phyloP scores from a whole-genome alignment of 768 basidiomycete species.

The Mycena albidolilacea region DNA sequence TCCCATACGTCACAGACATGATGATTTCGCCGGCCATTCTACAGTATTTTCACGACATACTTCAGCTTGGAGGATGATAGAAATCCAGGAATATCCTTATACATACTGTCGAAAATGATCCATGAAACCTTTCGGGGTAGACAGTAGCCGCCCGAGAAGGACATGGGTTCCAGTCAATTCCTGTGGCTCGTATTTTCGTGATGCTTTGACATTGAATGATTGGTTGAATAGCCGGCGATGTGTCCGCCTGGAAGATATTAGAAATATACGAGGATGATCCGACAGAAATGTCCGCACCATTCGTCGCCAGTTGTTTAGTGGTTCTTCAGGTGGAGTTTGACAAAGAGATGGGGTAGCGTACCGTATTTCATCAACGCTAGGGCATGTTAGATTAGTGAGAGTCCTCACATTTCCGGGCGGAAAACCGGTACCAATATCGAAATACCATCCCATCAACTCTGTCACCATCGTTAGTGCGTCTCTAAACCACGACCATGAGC shows the following conservation, averaged over 20 bases:
- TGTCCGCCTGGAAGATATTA: conserved; percentile 7
- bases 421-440: neutral
- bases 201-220: neutral
- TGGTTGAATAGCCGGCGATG: conserved; percentile 18
- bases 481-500: neutral
- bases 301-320: neutral
- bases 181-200: too few relatives aligned
- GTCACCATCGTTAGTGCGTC: too few relatives aligned
- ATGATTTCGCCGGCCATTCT: conserved; percentile 48
- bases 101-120: neutral
- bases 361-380: conserved; percentile 30
- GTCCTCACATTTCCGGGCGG: neutral
- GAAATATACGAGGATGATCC: neutral
- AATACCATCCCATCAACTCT: conserved; percentile 21
- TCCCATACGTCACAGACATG: conserved; percentile 50
- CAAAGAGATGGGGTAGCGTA: neutral
- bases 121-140: too few relatives aligned
- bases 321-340: neutral
- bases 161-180: too few relatives aligned
- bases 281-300: neutral
- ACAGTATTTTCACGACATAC: neutral
- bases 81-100: neutral
- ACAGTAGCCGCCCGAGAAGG: too few relatives aligned
- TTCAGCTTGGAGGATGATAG: too few relatives aligned
- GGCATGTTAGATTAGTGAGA: neutral